Percentiles rank a stretch among this genome's conserved stretches.
Evolutionary conservation across 805 yeast species (phyloP).

Genomic region (Wickerhamiella qilinensis): DNA sequence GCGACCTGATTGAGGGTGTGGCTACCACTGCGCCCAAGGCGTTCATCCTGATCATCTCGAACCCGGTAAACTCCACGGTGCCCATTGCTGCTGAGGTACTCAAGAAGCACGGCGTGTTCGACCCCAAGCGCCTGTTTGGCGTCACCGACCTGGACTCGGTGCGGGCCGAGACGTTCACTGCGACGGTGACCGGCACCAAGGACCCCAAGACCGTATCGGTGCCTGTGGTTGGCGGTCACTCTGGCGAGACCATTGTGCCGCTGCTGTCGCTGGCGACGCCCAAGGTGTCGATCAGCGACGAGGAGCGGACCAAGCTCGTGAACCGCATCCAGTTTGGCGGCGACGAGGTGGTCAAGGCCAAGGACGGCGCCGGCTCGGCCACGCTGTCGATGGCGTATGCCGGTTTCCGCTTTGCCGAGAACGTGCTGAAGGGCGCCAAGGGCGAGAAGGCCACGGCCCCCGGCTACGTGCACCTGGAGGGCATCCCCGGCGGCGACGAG

Average conservation of each 20-base stretch:
- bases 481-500: slow-evolving; percentile 35
- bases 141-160: slow-evolving; percentile 80
- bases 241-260: slow-evolving; percentile 90
- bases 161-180: slow-evolving; percentile 68
- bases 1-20: slow-evolving; percentile 56
- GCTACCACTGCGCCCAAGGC: slow-evolving; percentile 61
- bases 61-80: slow-evolving; percentile 88
- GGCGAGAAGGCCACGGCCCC: slow-evolving; percentile 33
- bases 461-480: slow-evolving; percentile 26
- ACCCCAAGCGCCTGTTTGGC: slow-evolving; percentile 66
- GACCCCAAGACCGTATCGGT: slow-evolving; percentile 36
- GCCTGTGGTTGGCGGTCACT: slow-evolving; percentile 86
- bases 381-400: slow-evolving; percentile 94
- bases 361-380: slow-evolving; percentile 89
- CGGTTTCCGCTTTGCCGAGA: slow-evolving; percentile 64
- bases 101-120: slow-evolving; percentile 46
- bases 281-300: slow-evolving; percentile 23
- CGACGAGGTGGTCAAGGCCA: slow-evolving; percentile 91
- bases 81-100: slow-evolving; percentile 76
- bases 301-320: slow-evolving; percentile 38
- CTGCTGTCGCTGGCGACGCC: slow-evolving; percentile 36
- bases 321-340: slow-evolving; percentile 93
- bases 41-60: slow-evolving; percentile 66
- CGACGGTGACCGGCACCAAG: slow-evolving; percentile 31
- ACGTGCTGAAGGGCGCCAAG: slow-evolving; percentile 29